Conservation (phyloP, 139 green algal genomes). For the Chara braunii region DNA sequence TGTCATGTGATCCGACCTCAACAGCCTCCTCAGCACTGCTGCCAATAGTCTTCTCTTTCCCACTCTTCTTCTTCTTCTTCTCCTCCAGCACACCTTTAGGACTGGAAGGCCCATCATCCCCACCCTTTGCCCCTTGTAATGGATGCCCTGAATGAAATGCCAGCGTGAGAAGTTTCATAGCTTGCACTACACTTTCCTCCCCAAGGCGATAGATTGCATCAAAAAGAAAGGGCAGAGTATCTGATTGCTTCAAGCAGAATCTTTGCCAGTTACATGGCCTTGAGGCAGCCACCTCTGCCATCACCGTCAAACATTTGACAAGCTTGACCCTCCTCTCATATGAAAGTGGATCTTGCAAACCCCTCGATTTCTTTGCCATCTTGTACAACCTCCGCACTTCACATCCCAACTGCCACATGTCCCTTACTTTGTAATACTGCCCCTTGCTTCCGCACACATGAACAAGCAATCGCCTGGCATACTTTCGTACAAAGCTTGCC, state of each 20-base stretch:
- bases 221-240: constrained; percentile 17
- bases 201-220: background rate
- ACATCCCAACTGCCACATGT: constrained; percentile 10
- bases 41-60: no score
- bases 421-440: constrained; percentile 15
- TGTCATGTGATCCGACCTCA: no score
- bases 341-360: constrained; percentile 10
- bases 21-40: no score
- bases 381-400: constrained; percentile 17
- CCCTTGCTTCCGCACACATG: constrained; percentile 29
- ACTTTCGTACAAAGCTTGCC: constrained; percentile 23
- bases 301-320: background rate
- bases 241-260: constrained; percentile 9
- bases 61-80: constrained; percentile 26
- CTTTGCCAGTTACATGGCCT: constrained; percentile 29
- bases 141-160: background rate
- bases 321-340: constrained; percentile 20
- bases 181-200: constrained; percentile 3
- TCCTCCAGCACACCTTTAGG: no score
- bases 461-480: constrained; percentile 22
- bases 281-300: constrained; percentile 5
- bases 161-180: background rate
- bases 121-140: no score
- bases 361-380: constrained; percentile 9
- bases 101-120: no score